phyloP scores from a whole-genome alignment of 495 filamentous ascomycete species.

The Gamarada debralockiae region DNA sequence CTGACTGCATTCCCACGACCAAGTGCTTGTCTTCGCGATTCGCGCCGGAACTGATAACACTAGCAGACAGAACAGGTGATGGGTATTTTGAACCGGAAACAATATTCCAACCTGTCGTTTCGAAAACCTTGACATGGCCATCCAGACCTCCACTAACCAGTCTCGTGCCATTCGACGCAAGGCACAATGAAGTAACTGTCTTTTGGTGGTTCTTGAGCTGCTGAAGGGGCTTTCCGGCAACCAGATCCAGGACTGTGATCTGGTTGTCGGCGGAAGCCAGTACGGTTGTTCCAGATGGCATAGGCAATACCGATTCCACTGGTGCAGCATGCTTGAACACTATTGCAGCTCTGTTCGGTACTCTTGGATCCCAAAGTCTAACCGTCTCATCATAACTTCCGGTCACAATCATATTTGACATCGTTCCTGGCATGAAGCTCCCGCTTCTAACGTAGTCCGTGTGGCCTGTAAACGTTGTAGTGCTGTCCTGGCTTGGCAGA shows the following conservation, averaged over 20 bases:
- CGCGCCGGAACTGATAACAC: constrained; percentile 62
- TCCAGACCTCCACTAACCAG: constrained; percentile 86
- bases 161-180: constrained; percentile 73
- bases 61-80: constrained; percentile 78
- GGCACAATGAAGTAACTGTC: constrained; percentile 79
- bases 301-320: constrained; percentile 79
- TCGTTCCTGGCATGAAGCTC: constrained; percentile 77
- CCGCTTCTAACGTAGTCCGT: constrained; percentile 87
- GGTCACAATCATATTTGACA: constrained; percentile 71
- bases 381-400: constrained; percentile 95
- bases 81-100: constrained; percentile 90
- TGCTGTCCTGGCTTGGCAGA: constrained; percentile 71
- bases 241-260: constrained; percentile 90
- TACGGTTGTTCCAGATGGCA: constrained; percentile 80
- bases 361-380: constrained; percentile 85
- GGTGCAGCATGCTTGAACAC: constrained; percentile 88
- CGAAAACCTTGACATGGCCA: constrained; percentile 94
- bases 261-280: constrained; percentile 81
- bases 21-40: constrained; percentile 76
- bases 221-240: constrained; percentile 82
- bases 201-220: constrained; percentile 94
- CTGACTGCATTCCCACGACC: constrained; percentile 83
- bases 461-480: constrained; percentile 79
- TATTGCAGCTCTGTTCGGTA: constrained; percentile 61
- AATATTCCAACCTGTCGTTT: constrained; percentile 88